Percentiles rank a stretch among this genome's conserved stretches.
These are phyloP conservation scores for Botrytis byssoidea DNA, from an alignment of 2,329 filamentous ascomycete species.

Conservation along the genomic window DNA sequence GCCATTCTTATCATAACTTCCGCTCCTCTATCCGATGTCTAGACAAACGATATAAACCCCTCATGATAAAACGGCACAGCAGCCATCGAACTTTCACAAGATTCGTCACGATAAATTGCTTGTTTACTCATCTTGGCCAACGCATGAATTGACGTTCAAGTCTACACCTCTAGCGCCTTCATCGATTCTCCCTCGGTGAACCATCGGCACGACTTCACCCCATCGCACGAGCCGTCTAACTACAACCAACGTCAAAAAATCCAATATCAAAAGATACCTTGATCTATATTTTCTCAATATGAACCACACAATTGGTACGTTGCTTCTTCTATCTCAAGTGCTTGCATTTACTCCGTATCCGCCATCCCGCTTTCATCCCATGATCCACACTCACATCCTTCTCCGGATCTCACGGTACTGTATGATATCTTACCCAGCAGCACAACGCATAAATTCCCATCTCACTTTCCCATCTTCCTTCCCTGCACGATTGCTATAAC, in stretches of 20 bases:
- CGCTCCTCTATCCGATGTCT: not conserved
- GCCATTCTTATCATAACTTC: not conserved
- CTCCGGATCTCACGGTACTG: not conserved
- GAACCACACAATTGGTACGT: not conserved
- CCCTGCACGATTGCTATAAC: not conserved
- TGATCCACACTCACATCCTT: not conserved
- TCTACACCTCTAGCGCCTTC: not conserved
- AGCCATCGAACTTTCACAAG: not conserved
- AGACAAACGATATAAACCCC: not conserved
- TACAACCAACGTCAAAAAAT: not conserved
- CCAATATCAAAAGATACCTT: not conserved
- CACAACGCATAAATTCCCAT: conserved; percentile 4
- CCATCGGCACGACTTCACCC: not conserved
- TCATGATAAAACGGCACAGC: not conserved
- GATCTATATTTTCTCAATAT: not conserved
- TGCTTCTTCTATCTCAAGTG: not conserved
- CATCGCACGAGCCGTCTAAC: not conserved
- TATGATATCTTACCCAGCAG: not conserved
- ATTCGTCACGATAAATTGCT: not conserved
- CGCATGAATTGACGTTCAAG: not conserved
- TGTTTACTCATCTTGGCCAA: not conserved
- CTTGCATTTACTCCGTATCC: not conserved
- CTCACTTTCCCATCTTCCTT: not conserved
- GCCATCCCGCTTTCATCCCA: not conserved
- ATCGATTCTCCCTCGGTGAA: not conserved